These are phyloP conservation scores for Fusarium sp. DNA, from an alignment of 2,329 filamentous ascomycete species.

Conservation along the genomic window DNA sequence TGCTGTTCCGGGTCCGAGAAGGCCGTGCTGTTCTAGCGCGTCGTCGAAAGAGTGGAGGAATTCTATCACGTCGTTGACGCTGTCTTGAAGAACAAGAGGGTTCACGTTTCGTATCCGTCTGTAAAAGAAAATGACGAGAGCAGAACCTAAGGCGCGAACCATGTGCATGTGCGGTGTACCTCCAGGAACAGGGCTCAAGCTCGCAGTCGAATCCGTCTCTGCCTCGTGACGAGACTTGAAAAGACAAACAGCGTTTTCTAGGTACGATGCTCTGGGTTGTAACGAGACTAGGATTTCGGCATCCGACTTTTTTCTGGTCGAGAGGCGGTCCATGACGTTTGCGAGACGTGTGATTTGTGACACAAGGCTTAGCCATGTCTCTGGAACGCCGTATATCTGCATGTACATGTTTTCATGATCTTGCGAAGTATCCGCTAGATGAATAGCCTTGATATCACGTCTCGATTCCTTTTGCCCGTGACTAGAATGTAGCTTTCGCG, in stretches of 20 bases:
- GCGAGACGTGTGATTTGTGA: constrained; percentile 37
- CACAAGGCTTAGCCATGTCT: constrained; percentile 39
- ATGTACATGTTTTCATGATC: constrained; percentile 41
- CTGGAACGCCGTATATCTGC: constrained; percentile 39
- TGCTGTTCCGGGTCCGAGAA: constrained; percentile 34
- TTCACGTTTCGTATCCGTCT: constrained; percentile 38
- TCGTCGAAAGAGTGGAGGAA: constrained; percentile 33
- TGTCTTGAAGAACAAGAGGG: constrained; percentile 31
- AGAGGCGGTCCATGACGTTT: constrained; percentile 32
- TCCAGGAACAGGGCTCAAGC: neutral
- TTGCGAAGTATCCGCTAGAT: constrained; percentile 25
- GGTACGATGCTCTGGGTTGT: constrained; percentile 26
- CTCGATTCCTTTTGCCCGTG: constrained; percentile 18
- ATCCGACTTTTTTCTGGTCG: constrained; percentile 10
- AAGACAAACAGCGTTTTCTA: constrained; percentile 36
- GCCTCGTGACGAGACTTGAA: constrained; percentile 28
- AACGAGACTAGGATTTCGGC: constrained; percentile 25
- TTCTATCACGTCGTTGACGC: constrained; percentile 32
- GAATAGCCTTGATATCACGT: constrained; percentile 35
- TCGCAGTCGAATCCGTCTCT: neutral
- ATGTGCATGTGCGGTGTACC: constrained; percentile 39
- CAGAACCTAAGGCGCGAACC: constrained; percentile 34
- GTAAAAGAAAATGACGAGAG: constrained; percentile 37
- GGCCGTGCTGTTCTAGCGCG: constrained; percentile 27
- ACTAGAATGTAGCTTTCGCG: constrained; percentile 11